Base-by-base conservation (phyloP, 2,329 filamentous ascomycete species). In the Gremmenia infestans region DNA sequence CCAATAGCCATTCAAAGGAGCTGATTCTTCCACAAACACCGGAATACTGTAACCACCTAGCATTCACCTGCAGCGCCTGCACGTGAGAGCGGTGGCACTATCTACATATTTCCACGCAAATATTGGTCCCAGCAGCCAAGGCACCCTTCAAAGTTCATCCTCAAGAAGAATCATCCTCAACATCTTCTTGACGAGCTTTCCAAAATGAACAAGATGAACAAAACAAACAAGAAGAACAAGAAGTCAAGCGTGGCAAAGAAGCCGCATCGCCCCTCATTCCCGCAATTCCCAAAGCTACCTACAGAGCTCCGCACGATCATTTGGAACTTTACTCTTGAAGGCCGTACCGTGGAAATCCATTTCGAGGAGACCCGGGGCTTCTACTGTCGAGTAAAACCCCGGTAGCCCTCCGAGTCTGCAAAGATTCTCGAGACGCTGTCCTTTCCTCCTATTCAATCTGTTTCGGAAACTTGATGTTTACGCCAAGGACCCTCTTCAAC, bases 301-400 rank as follows among this genome's bases (percentile, higher is more conserved):
- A 49, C 42, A 12, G 64, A 67, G 37, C 47, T 65, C 7, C 57
- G 58, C 7, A 17, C 19, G 2, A 60, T 53, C 6, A 62, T 63
- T 9, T 67, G 61, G 61, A 28, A 56, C 1, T 35, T 60, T 2
- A 54, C 58, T 9, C 48, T 65, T 6, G 8, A 46, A n/a, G 52
- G 58, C 15, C 56, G 60, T 8, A 19, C 28, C 3, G 49, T 65
- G 3, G 56, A 58, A 36, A 17, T 65, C 6, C 1, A 39, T 4
- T 59, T 25, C 40, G 11, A 4, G 15, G 1, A 25, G 4, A 39
- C 49, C 15, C 28, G 43, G 17, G 61, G 59, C 15, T 62, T 61
- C 48, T 63, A 47, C 28, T 40, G 55, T 4, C 32, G 23, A 4
- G 49, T 48, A 7, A 17, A 3, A 42, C 49, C 2, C 60, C 59